Conservation (phyloP, 176 grass and related monocot genomes). For the Aegilops sharonensis region DNA sequence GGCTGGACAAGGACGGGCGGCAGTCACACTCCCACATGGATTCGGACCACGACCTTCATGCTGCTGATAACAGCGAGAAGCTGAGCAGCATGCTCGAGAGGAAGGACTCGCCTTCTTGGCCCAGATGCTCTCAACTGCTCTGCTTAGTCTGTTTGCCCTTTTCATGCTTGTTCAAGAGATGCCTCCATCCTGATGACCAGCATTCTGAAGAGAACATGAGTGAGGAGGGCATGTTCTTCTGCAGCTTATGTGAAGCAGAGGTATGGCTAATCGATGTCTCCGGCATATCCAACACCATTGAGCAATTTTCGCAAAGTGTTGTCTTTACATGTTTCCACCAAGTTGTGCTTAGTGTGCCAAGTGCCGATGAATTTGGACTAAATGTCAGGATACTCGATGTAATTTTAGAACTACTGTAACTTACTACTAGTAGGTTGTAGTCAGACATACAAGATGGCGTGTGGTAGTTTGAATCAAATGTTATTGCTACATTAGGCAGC, state of each 20-base stretch:
- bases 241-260: constrained; percentile 94
- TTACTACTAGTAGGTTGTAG: not conserved
- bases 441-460: not conserved
- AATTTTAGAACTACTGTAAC: not conserved
- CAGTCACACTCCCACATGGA: not conserved
- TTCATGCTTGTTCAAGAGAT: constrained; percentile 48
- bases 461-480: not conserved
- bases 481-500: not conserved
- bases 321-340: not conserved
- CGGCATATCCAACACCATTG: not conserved
- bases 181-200: constrained; percentile 35
- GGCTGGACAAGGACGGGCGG: constrained; percentile 44
- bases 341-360: not conserved
- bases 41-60: constrained; percentile 32
- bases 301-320: not conserved
- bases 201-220: constrained; percentile 64
- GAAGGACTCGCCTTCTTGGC: constrained; percentile 45
- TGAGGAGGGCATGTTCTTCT: constrained; percentile 96
- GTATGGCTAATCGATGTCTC: constrained; percentile 32
- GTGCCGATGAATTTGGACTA: no score
- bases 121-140: constrained; percentile 37
- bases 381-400: not conserved
- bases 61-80: constrained; percentile 45
- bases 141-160: constrained; percentile 56
- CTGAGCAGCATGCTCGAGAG: constrained; percentile 45